Evolutionary conservation across 768 basidiomycete species (phyloP).

Genomic region (Leccinellum rugosiceps): DNA sequence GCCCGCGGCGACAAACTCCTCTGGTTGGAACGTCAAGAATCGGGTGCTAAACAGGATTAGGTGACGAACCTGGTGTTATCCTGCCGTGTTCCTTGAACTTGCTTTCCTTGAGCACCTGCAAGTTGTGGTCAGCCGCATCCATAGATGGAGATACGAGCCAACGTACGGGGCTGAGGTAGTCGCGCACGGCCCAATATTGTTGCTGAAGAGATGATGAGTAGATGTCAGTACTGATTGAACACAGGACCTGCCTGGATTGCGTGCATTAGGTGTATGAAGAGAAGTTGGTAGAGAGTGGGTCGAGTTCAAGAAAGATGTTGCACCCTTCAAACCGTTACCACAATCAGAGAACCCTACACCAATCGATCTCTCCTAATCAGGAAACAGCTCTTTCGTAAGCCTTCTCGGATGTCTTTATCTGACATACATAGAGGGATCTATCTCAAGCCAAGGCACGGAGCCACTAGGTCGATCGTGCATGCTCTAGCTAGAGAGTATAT

Average conservation of each 20-base stretch:
- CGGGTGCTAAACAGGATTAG: not conserved
- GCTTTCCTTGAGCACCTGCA: conserved; percentile 91
- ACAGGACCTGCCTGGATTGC: conserved; percentile 42
- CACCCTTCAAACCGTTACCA: conserved; percentile 9
- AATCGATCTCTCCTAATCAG: conserved; percentile 35
- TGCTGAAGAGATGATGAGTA: conserved; percentile 46
- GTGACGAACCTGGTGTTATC: conserved; percentile 79
- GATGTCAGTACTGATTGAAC: not conserved
- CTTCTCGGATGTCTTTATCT: too few relatives aligned
- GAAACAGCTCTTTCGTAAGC: not conserved
- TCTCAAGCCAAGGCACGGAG: too few relatives aligned
- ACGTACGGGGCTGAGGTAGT: conserved; percentile 88
- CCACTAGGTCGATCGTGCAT: too few relatives aligned
- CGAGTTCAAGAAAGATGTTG: conserved; percentile 17
- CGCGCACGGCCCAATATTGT: conserved; percentile 91
- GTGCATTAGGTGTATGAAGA: conserved; percentile 35
- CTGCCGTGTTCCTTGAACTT: conserved; percentile 99
- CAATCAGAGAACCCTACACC: conserved; percentile 29
- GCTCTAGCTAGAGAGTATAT: too few relatives aligned
- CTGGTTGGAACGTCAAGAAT: conserved; percentile 37
- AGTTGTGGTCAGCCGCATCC: conserved; percentile 26
- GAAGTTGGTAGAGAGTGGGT: conserved; percentile 7
- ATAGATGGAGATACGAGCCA: conserved; percentile 13
- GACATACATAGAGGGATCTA: too few relatives aligned
- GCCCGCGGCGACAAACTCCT: conserved; percentile 98